Evolutionary conservation across 768 basidiomycete genomes (phyloP).

Genomic region (Floccularia luteovirens): DNA sequence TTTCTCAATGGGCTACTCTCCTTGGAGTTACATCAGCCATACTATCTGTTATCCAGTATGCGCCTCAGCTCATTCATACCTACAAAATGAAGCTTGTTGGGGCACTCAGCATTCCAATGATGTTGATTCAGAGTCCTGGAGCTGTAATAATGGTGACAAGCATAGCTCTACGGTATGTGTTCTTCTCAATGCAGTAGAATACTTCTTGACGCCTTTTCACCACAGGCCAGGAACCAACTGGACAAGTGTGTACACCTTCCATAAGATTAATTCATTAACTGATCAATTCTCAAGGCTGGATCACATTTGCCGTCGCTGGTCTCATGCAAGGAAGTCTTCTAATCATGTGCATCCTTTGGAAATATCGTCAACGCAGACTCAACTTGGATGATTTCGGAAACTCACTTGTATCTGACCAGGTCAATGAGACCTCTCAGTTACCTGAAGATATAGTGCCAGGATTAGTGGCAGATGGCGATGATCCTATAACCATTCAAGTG

Average conservation of each 20-base stretch:
- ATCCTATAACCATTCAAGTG: neutral
- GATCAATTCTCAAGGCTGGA: constrained; percentile 49
- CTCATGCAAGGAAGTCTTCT: constrained; percentile 79
- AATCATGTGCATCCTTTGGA: constrained; percentile 83
- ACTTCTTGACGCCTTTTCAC: constrained; percentile 3
- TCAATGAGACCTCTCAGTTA: neutral
- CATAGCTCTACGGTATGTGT: constrained; percentile 57
- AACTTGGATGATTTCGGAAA: constrained; percentile 88
- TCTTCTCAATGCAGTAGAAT: constrained; percentile 1
- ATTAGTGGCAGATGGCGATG: neutral
- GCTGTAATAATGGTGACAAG: constrained; percentile 81
- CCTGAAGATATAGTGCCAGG: neutral
- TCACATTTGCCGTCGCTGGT: constrained; percentile 74
- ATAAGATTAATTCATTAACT: neutral
- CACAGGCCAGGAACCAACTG: constrained; percentile 72
- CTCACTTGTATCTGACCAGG: constrained; percentile 17
- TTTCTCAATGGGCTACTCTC: constrained; percentile 70
- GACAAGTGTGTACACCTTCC: constrained; percentile 49
- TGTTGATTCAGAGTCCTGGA: constrained; percentile 92
- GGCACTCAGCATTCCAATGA: constrained; percentile 90
- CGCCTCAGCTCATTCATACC: constrained; percentile 80
- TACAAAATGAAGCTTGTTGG: constrained; percentile 79
- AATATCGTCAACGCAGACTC: constrained; percentile 62
- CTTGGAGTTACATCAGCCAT: constrained; percentile 76
- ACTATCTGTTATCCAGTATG: constrained; percentile 80